Evolutionary conservation across 345 rosid genomes (phyloP).

Genomic region (thale cress (Arabidopsis thaliana)): TAIR10.1 NC_003076.8:5954501-5955000

Average conservation of each 20-base stretch:
- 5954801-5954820: constrained; percentile 77
- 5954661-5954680: constrained; percentile 62
- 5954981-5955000: constrained; percentile 67
- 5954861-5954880: constrained; percentile 92
- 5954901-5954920: constrained; percentile 93
- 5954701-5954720: constrained; percentile 78
- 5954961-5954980: constrained; percentile 88
- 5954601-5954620: constrained; percentile 76
- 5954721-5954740: constrained; percentile 65
- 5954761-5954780: constrained; percentile 45
- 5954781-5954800: constrained; percentile 64
- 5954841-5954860: constrained; percentile 98
- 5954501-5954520: constrained; percentile 62
- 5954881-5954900: constrained; percentile 66
- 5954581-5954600: constrained; percentile 71
- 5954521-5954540: constrained; percentile 67
- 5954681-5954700: constrained; percentile 94
- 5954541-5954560: constrained; percentile 95
- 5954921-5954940: constrained; percentile 96
- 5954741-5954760: constrained; percentile 67
- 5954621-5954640: constrained; percentile 59
- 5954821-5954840: constrained; percentile 82
- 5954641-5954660: constrained; percentile 56
- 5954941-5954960: constrained; percentile 88
- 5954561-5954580: constrained; percentile 87